Evolutionary conservation across 305 asterid species (phyloP), one percentile per base, ranked within the genome.

Genomic region (Andrographis paniculata): DNA sequence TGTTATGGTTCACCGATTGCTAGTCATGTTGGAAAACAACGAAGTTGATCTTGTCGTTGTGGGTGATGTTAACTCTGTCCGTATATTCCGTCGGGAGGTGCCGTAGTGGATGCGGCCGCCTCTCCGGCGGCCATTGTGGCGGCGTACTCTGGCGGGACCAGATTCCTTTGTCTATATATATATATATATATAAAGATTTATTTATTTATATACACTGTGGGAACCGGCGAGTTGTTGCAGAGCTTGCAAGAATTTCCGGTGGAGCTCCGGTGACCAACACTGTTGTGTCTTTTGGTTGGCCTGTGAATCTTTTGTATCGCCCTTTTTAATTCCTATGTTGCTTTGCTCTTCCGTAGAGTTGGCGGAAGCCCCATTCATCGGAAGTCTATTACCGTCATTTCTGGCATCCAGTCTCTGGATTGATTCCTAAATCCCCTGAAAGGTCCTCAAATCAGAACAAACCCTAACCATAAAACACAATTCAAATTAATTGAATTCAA

Each of bases 211-310:
- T 76, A n/a, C n/a, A 88, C 97, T 82, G 65, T 82, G 93, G 42
- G 95, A 74, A 16, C 95, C 97, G 45, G 95, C 97, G 11, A 89
- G 86, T 54, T 79, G 91, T 57, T 85, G 87, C 20, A 89, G 84
- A 53, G 94, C 79, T 20, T 71, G 77, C 63, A 85, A 66, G 62
- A 89, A 89, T 62, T 78, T 66, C 44, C 69, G 72, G 30, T 89
- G 97, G 17, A 89, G 51, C 53, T 89, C 95, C 14, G 85, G 79
- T 7, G 95, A 85, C 97, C 97, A 89, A 65, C 95, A 75, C 62
- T 95, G 61, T 58, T 95, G 82, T 18, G 74, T 52, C 67, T 88
- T 84, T 42, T 87, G 74, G n/a, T 62, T 71, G 21, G 71, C 67
- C 38, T 66, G 74, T 17, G 74, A 65, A 42, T 74, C 88, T 22